Percentiles rank a stretch among this genome's conserved stretches.
Conservation (phyloP, 345 rosid species). For the Hibiscus syriacus region DNA sequence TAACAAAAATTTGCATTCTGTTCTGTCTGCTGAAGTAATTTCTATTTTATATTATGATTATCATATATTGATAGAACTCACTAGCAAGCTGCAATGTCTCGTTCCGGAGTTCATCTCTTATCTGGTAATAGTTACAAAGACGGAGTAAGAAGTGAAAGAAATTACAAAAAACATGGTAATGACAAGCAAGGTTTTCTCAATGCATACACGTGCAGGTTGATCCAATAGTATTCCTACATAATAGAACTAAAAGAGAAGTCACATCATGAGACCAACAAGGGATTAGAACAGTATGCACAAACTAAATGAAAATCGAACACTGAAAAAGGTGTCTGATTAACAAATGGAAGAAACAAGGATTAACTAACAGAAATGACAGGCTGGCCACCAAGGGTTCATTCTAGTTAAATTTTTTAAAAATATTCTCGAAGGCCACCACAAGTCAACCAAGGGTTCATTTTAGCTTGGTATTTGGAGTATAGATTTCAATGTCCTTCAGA, state of each 20-base stretch:
- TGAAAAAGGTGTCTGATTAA: not conserved
- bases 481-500: no score
- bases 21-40: not conserved
- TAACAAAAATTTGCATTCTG: not conserved
- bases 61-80: conserved; percentile 27
- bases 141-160: not conserved
- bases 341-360: not conserved
- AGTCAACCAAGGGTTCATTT: not conserved
- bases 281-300: not conserved
- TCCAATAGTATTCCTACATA: not conserved
- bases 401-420: no score
- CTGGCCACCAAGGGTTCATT: not conserved
- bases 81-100: conserved; percentile 89
- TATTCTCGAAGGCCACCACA: not conserved
- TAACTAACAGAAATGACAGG: not conserved
- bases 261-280: not conserved
- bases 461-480: not conserved
- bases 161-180: not conserved
- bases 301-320: not conserved
- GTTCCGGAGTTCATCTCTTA: conserved; percentile 81
- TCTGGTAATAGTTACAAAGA: conserved; percentile 27
- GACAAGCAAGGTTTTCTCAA: not conserved
- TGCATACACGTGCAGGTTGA: not conserved
- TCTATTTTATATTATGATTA: not conserved
- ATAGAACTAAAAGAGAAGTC: not conserved